Conservation (phyloP, 345 rosid genomes). For the Boechera divaricarpa region DNA sequence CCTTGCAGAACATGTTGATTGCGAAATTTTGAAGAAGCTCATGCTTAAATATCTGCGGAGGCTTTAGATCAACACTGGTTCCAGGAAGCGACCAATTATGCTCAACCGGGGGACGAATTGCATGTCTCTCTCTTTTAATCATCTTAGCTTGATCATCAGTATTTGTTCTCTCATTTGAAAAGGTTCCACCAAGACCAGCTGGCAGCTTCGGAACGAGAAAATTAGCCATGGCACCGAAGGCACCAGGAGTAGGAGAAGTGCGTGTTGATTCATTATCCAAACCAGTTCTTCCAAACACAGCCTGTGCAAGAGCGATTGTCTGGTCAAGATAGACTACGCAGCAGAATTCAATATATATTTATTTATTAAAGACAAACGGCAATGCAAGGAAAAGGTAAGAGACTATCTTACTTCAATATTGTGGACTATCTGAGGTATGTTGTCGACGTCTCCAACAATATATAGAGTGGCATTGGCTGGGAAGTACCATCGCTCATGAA, state of each 20-base stretch:
- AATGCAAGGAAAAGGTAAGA: conserved; percentile 25
- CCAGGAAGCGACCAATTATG: conserved; percentile 97
- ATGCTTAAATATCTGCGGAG: conserved; percentile 97
- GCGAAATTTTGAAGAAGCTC: conserved; percentile 97
- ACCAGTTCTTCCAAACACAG: conserved; percentile 76
- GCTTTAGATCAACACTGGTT: conserved; percentile 58
- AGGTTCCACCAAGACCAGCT: conserved; percentile 80
- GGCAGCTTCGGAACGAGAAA: conserved; percentile 97
- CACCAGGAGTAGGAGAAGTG: conserved; percentile 67
- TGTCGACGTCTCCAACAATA: conserved; percentile 91
- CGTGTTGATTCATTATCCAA: conserved; percentile 63
- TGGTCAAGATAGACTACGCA: conserved; percentile 33
- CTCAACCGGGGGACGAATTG: conserved; percentile 91
- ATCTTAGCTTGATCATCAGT: conserved; percentile 68
- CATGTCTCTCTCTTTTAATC: conserved; percentile 78
- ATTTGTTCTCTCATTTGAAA: conserved; percentile 66
- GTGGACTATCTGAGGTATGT: conserved; percentile 67
- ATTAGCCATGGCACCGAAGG: conserved; percentile 98
- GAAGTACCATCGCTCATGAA: conserved; percentile 99
- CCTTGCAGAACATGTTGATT: conserved; percentile 99
- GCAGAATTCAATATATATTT: conserved; percentile 20
- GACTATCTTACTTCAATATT: conserved; percentile 77
- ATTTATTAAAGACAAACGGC: background rate
- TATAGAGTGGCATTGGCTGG: conserved; percentile 97
- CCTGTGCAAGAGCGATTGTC: conserved; percentile 54